These are phyloP conservation scores for Neurospora africana DNA, from an alignment of 495 filamentous ascomycete species.

Conservation along the genomic window DNA sequence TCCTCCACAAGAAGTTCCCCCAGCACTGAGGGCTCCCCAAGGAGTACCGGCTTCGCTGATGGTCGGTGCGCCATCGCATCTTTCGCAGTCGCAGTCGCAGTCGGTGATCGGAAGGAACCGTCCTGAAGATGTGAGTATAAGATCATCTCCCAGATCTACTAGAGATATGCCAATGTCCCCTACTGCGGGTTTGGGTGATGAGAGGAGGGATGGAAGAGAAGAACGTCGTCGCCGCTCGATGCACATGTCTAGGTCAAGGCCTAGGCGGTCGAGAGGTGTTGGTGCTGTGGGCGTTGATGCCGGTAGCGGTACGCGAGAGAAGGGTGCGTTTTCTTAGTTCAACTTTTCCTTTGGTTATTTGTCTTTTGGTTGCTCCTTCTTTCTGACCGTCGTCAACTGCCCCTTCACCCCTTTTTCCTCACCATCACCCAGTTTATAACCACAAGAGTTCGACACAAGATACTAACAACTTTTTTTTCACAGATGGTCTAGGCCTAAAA, in stretches of 20 bases:
- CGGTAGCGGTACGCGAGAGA: neutral
- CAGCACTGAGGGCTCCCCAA: slow-evolving; percentile 15
- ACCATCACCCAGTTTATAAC: neutral
- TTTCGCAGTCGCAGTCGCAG: neutral
- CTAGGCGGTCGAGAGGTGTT: neutral
- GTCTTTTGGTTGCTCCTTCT: neutral
- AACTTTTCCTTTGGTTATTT: neutral
- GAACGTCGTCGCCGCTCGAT: neutral
- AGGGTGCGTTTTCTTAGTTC: neutral
- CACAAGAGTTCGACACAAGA: neutral
- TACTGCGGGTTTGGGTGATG: slow-evolving; percentile 3
- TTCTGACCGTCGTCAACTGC: neutral
- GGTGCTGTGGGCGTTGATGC: neutral
- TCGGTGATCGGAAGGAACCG: slow-evolving; percentile 5
- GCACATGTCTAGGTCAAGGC: neutral
- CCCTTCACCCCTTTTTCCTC: neutral
- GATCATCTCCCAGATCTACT: slow-evolving; percentile 19
- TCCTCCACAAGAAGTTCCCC: slow-evolving; percentile 17
- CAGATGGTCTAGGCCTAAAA: slow-evolving; percentile 38
- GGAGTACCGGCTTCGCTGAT: slow-evolving; percentile 13
- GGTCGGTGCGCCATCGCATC: neutral
- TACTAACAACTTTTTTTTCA: neutral
- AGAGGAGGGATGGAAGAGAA: slow-evolving; percentile 20
- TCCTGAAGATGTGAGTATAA: slow-evolving; percentile 29
- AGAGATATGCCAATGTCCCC: slow-evolving; percentile 9